phyloP scores from a whole-genome alignment of 1,284 basidiomycete genomes.

The Neotropicomus parvogracilis region DNA sequence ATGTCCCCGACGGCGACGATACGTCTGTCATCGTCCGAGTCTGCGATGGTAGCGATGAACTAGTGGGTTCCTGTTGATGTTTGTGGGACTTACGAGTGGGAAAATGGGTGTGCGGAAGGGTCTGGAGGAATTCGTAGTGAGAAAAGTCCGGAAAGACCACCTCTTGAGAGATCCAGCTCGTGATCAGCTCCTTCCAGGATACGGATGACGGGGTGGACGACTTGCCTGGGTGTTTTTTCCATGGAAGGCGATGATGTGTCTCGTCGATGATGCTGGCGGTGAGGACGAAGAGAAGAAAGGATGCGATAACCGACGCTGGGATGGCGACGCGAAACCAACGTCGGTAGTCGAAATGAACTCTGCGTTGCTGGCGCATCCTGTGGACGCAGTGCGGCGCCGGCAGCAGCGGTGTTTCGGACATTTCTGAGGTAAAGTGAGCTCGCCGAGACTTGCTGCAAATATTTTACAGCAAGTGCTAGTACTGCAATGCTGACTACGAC shows the following conservation, averaged over 20 bases:
- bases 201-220: neutral
- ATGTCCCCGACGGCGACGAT: conserved; percentile 79
- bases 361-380: conserved; percentile 2
- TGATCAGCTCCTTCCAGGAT: conserved; percentile 1
- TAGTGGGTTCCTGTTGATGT: neutral
- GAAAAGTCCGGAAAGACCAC: conserved; percentile 54
- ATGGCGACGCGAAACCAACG: conserved; percentile 9
- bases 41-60: conserved; percentile 31
- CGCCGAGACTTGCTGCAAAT: too few relatives aligned
- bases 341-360: neutral
- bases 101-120: conserved; percentile 46
- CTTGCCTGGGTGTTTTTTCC: conserved; percentile 26
- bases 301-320: conserved; percentile 30
- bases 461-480: too few relatives aligned
- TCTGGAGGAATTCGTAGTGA: conserved; percentile 41
- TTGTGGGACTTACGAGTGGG: conserved; percentile 44
- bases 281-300: conserved; percentile 44
- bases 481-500: too few relatives aligned
- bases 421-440: too few relatives aligned
- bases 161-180: conserved; percentile 15
- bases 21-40: conserved; percentile 46
- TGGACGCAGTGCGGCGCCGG: neutral
- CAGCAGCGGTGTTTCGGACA: conserved; percentile 18
- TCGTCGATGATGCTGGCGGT: conserved; percentile 28
- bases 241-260: neutral